Conservation (phyloP, 208 protist species). For the Trypanosoma caninum region DNA sequence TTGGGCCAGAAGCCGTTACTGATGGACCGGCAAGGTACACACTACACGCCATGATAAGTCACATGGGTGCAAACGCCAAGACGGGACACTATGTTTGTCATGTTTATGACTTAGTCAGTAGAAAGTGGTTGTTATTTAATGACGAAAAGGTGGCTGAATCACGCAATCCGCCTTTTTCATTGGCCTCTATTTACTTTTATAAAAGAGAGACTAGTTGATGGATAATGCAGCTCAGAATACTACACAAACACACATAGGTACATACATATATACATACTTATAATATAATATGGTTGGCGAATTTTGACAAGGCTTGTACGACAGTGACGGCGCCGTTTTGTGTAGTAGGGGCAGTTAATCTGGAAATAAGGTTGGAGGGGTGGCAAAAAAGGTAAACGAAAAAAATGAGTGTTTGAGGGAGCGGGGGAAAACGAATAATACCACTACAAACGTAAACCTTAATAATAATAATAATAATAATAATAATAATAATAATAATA, state of each 20-base stretch:
- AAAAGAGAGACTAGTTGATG: slow-evolving; percentile 32
- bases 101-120: slow-evolving; percentile 61
- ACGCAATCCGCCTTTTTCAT: slow-evolving; percentile 82
- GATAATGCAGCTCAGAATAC: neutral
- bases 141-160: slow-evolving; percentile 93
- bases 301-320: too few species aligned
- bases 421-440: too few species aligned
- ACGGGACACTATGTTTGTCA: slow-evolving; percentile 92
- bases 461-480: too few species aligned
- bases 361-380: too few species aligned
- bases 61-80: slow-evolving; percentile 87
- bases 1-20: slow-evolving; percentile 2
- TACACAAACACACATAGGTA: too few species aligned
- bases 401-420: neutral
- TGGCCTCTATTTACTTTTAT: slow-evolving; percentile 94
- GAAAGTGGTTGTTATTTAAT: slow-evolving; percentile 94
- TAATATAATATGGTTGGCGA: too few species aligned
- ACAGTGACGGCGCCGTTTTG: too few species aligned
- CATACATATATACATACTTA: too few species aligned
- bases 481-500: too few species aligned
- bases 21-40: slow-evolving; percentile 66
- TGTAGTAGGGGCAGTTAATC: too few species aligned
- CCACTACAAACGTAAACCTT: too few species aligned
- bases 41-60: slow-evolving; percentile 88
- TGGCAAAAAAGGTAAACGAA: neutral